Base-by-base conservation (phyloP, 345 rosid genomes). In the Syzygium aqueum region DNA sequence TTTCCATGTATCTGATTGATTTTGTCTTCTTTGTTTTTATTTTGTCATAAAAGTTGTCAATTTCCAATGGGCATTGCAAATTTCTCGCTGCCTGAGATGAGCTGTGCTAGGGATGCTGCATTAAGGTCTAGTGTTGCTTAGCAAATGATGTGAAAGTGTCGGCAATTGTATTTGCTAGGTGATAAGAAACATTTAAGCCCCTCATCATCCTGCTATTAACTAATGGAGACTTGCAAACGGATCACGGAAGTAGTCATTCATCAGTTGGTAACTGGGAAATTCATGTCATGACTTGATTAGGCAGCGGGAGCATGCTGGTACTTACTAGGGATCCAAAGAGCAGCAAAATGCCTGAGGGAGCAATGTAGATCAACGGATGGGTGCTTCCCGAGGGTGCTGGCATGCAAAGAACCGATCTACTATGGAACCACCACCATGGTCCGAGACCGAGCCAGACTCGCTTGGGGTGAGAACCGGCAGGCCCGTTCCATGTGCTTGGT, bases 221-320 rank as follows among this genome's bases (percentile, higher is more conserved):
- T 73, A 37, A 40, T 73, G 80, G 80, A 37, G 49, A 9, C 27
- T 8, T 2, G 80, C 40, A 73, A 73, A 73, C 49, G 14, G 80
- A 73, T 73, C 80, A 37, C 14, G 11, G 80, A 19, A 73, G 80
- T 33, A 33, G 49, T 73, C 49, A 73, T 37, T 73, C 82, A 19
- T 73, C 82, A 37, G 49, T 10, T 73, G 82, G 49, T 73, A 19
- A 73, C 82, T 73, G 12, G 11, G 82, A 57, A 28, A 57, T 85
- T 65, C 22, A 53, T 54, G 63, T 56, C 52, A 17, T 57, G 33
- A 40, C 53, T 15, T 14, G 43, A 73, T 85, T 73, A 97, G 99
- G 99, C 97, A 13, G 98, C 98, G 11, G 99, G 99, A 86, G 99
- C 99, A 50, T 97, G 99, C 89, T 97, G 99, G 99, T 97, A 97